Evolutionary conservation across 768 basidiomycete genomes (phyloP).

Genomic region (Podaxis mareebaensis): DNA sequence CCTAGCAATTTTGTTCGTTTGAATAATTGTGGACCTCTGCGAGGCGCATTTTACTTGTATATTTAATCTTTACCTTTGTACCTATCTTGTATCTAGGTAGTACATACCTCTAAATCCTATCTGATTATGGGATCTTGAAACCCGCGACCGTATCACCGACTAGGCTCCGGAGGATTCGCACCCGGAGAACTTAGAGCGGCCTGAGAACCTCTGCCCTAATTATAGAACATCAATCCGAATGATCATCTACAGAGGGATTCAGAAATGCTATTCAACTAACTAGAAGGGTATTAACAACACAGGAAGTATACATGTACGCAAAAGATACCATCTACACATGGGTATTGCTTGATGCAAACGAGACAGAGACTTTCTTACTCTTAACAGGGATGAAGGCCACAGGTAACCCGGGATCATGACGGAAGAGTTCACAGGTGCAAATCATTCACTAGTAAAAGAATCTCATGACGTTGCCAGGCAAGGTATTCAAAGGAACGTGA

Average conservation of each 20-base stretch:
- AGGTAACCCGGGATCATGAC: background rate
- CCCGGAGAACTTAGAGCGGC: background rate
- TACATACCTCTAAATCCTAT: background rate
- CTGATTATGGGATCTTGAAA: background rate
- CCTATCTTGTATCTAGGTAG: background rate
- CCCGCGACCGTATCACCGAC: background rate
- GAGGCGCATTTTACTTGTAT: conserved; percentile 1
- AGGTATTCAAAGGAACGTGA: conserved; percentile 10
- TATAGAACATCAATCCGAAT: background rate
- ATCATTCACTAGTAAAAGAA: background rate
- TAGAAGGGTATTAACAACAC: background rate
- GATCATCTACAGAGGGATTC: background rate
- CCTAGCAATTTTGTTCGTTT: background rate
- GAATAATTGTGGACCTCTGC: conserved; percentile 1
- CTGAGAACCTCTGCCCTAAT: background rate
- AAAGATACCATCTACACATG: background rate
- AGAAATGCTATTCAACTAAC: background rate
- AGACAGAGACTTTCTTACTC: background rate
- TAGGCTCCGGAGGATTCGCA: background rate
- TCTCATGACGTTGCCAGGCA: background rate
- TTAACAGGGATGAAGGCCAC: background rate
- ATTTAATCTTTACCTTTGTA: background rate
- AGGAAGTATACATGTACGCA: background rate
- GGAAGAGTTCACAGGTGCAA: background rate
- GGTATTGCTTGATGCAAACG: background rate